Evolutionary conservation across 768 basidiomycete genomes (phyloP).

Genomic region (Dacryopinax spathularia): DNA sequence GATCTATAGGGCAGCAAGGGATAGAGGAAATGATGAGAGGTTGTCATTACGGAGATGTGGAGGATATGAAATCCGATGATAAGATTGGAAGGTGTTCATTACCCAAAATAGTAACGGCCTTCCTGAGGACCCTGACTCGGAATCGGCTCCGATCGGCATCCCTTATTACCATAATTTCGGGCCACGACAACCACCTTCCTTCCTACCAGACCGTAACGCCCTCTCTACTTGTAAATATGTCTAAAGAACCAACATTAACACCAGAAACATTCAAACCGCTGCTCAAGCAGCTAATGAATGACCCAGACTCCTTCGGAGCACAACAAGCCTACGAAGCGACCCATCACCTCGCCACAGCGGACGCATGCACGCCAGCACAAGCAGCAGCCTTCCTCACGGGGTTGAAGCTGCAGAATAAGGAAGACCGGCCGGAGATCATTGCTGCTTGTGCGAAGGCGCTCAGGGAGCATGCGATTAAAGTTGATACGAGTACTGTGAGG

Average conservation of each 20-base stretch:
- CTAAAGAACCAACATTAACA: neutral
- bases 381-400: slow-evolving; percentile 84
- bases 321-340: neutral
- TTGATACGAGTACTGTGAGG: slow-evolving; percentile 14
- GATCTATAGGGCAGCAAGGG: neutral
- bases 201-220: too few relatives aligned
- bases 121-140: slow-evolving; percentile 3
- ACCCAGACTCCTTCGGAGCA: neutral
- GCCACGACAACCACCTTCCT: too few relatives aligned
- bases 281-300: neutral
- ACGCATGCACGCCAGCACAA: slow-evolving; percentile 51
- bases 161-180: too few relatives aligned
- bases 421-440: slow-evolving; percentile 59
- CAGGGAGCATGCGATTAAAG: slow-evolving; percentile 49
- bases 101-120: neutral
- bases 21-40: neutral
- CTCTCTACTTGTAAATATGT: neutral
- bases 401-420: slow-evolving; percentile 63
- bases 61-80: neutral
- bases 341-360: slow-evolving; percentile 9
- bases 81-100: neutral
- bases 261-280: neutral
- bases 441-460: slow-evolving; percentile 67
- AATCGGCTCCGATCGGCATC: neutral
- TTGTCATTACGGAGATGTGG: neutral